Evolutionary conservation across 352 stramenopile species (phyloP), one percentile per base, ranked within the genome.

Genomic region (Phytophthora hybrid): DNA sequence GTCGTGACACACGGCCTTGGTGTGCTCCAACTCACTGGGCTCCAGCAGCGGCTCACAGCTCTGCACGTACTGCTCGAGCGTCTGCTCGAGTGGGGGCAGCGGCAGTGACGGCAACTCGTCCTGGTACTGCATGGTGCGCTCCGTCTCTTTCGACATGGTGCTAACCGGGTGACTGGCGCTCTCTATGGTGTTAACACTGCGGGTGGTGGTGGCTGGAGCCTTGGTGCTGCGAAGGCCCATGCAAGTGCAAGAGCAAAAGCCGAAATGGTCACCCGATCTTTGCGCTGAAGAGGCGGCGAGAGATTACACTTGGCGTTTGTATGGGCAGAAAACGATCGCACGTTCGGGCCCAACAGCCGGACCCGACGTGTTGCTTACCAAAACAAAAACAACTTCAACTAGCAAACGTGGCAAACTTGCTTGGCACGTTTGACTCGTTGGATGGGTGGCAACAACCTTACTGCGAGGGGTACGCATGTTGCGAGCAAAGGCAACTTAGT

Each of bases 51-150:
- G 92, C 75, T 98, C 85, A 60, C 88, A 97, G 59, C 93, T 98
- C 69, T 94, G 87, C 53, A 99, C 74, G 78, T 99, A 99, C 49
- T 83, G 85, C 66, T 93, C 79, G 11, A 99, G 77, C 13, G 97
- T 99, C 55, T 99, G 86, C 68, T 98, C 93, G 46, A 99, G 82
- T 9, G 91, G 77, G 10, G 97, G 97, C 47, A 99, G 81, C 29
- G 98, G 98, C 53, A 99, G 87, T 59, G 88, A 67, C 58, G 97
- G 97, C 32, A 99, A 79, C 52, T 93, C 82, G 64, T 97, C 90
- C 72, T 97, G 88, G 75, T 86, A 87, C 78, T 93, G 83, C 67
- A 90, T 90, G 57, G 90, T 97, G 60, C 77, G 82, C 68, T 96
- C 89, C 5, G 60, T 6, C 9, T 69, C 34, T 8, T 66, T 69